phyloP scores from a whole-genome alignment of 129 eudicot genomes.

The Solidago caesia region DNA sequence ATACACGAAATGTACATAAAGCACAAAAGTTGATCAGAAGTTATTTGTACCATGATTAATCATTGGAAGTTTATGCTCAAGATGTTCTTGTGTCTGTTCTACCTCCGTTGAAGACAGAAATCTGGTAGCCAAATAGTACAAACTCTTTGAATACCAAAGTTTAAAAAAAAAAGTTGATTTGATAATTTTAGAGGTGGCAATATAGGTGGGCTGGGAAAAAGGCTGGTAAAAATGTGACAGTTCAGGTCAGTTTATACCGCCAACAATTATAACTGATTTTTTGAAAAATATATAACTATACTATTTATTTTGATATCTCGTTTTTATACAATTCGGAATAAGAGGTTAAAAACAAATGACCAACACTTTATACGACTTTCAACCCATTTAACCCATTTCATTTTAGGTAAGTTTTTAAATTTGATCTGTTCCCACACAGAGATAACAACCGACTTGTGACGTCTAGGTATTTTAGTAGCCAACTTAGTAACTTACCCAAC shows the following conservation, averaged over 20 bases:
- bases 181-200: not conserved
- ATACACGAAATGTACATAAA: slow-evolving; percentile 9
- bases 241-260: too few species aligned
- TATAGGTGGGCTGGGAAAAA: not conserved
- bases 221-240: not conserved
- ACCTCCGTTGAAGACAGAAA: slow-evolving; percentile 46
- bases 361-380: not conserved
- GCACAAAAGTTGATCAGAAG: slow-evolving; percentile 17
- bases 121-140: slow-evolving; percentile 34
- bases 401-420: not conserved
- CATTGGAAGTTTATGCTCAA: slow-evolving; percentile 38
- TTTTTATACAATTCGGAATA: not conserved
- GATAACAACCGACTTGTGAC: not conserved
- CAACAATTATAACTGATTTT: too few species aligned
- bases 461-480: not conserved
- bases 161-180: not conserved
- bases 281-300: not conserved
- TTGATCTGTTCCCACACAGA: not conserved
- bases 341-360: not conserved
- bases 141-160: slow-evolving; percentile 5
- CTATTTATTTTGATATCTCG: not conserved
- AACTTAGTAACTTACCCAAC: slow-evolving; percentile 38
- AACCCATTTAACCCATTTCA: not conserved
- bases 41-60: slow-evolving; percentile 41
- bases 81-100: slow-evolving; percentile 48